Evolutionary conservation across 148 eudicot genomes (phyloP).

Genomic region (Rhododendron simsii): DNA sequence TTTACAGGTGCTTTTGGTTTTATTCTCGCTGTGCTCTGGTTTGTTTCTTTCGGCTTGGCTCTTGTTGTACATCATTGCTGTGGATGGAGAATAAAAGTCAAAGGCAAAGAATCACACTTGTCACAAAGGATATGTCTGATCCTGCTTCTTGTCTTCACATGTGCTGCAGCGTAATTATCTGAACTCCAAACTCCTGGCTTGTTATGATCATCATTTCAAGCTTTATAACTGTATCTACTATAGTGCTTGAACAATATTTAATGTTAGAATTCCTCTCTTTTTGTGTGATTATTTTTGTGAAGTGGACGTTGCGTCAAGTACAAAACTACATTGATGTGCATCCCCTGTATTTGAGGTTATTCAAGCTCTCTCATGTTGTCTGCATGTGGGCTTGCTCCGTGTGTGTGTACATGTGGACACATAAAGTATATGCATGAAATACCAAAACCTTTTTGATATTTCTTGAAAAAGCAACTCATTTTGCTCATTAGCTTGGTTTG

Average conservation of each 20-base stretch:
- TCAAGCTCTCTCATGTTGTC: background rate
- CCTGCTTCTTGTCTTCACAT: conserved; percentile 67
- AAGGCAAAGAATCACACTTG: conserved; percentile 40
- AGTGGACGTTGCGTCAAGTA: background rate
- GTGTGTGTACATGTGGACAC: background rate
- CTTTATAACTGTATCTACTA: background rate
- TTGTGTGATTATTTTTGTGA: background rate
- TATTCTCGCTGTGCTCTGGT: conserved; percentile 65
- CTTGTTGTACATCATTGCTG: conserved; percentile 64
- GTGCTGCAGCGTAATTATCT: conserved; percentile 76
- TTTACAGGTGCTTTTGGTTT: conserved; percentile 84
- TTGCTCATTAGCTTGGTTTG: background rate
- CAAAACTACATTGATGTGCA: background rate
- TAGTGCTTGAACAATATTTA: background rate
- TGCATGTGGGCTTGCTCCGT: background rate
- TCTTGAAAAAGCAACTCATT: background rate
- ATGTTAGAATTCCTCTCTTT: background rate
- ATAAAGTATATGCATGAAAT: background rate
- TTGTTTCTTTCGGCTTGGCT: conserved; percentile 64
- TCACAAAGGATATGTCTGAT: conserved; percentile 52
- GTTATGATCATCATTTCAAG: background rate
- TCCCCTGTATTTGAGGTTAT: background rate
- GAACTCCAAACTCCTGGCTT: conserved; percentile 15
- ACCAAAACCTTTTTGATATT: background rate
- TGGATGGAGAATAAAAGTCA: conserved; percentile 63